Evolutionary conservation across 257 asterid genomes (phyloP).

Genomic region (Solanum tacnaense): DNA sequence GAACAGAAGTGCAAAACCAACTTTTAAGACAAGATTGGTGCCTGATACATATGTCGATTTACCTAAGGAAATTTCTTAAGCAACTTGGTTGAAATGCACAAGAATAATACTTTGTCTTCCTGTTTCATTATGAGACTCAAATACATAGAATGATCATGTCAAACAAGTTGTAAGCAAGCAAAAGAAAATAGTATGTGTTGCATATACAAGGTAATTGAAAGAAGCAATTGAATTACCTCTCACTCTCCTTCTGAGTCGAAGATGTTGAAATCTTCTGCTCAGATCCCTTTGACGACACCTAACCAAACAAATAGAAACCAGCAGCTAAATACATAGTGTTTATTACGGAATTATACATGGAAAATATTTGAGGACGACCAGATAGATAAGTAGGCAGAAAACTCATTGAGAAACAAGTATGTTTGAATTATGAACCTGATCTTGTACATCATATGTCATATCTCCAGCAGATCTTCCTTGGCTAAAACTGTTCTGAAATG

Average conservation of each 20-base stretch:
- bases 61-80: background rate
- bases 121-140: background rate
- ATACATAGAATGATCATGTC: background rate
- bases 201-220: background rate
- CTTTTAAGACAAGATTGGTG: background rate
- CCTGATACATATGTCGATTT: background rate
- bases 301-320: background rate
- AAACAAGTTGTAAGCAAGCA: background rate
- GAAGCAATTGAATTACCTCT: constrained; percentile 32
- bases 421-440: constrained; percentile 25
- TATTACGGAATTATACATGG: background rate
- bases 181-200: background rate
- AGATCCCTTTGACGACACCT: constrained; percentile 32
- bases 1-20: background rate
- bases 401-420: background rate
- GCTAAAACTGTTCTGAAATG: constrained; percentile 55
- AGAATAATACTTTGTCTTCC: background rate
- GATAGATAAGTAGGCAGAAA: background rate
- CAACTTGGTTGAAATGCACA: background rate
- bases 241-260: constrained; percentile 36
- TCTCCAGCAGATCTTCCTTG: constrained; percentile 27
- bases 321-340: background rate
- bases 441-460: constrained; percentile 23
- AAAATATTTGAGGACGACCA: background rate
- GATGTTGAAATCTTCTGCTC: constrained; percentile 33